A percentile compares a stretch with the other conserved stretches of the same genome.
phyloP scores from a whole-genome alignment of 2,329 filamentous ascomycete genomes.

The Xylaria digitata region DNA sequence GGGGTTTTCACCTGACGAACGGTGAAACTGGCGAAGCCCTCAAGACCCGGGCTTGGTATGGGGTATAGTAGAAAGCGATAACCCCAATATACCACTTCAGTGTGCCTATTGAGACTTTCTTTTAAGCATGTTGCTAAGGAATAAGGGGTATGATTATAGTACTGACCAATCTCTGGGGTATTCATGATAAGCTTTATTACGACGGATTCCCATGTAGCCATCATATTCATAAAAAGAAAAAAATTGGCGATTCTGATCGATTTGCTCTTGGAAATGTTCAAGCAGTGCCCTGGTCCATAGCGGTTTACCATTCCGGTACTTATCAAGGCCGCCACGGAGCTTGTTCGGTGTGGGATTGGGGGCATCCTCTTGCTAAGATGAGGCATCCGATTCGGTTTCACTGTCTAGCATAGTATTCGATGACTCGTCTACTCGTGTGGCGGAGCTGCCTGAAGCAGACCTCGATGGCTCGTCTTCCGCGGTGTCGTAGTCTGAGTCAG shows the following conservation, averaged over 20 bases:
- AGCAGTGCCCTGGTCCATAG: slow-evolving; percentile 18
- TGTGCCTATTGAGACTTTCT: not conserved
- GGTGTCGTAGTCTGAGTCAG: too few species aligned
- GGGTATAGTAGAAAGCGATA: not conserved
- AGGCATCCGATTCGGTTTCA: not conserved
- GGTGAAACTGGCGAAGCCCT: not conserved
- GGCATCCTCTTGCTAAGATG: not conserved
- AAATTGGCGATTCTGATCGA: not conserved
- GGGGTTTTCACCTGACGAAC: not conserved
- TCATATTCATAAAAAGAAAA: not conserved
- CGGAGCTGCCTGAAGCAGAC: too few species aligned
- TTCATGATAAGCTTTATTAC: not conserved
- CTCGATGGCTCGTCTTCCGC: too few species aligned
- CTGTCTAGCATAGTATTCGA: too few species aligned
- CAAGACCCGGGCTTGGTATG: too few species aligned
- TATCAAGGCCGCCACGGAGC: not conserved
- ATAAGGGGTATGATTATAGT: not conserved
- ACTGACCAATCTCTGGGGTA: not conserved
- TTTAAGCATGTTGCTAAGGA: not conserved
- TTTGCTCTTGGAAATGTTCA: not conserved
- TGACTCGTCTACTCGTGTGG: too few species aligned
- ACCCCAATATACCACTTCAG: not conserved
- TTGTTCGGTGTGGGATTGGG: not conserved
- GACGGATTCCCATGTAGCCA: too few species aligned
- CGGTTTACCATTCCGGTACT: slow-evolving; percentile 13